Conservation (phyloP, 306 rosid genomes). For the Vigna hirtella region DNA sequence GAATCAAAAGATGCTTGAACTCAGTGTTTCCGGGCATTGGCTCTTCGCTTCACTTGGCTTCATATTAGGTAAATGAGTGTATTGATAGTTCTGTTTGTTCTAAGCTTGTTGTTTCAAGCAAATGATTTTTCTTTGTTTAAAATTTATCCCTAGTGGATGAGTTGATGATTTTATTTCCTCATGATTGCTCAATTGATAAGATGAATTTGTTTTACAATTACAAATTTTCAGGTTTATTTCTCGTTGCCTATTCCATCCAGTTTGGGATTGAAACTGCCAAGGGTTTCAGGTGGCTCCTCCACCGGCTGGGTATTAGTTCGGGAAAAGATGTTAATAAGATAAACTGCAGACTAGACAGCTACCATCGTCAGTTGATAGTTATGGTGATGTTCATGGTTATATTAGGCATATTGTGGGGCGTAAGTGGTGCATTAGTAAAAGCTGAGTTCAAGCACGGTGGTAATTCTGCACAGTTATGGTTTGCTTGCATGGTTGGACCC, state of each 20-base stretch:
- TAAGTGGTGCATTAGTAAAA: conserved; percentile 54
- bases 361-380: conserved; percentile 53
- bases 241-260: conserved; percentile 65
- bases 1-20: conserved; percentile 95
- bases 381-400: conserved; percentile 48
- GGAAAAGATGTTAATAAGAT: conserved; percentile 43
- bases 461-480: conserved; percentile 67
- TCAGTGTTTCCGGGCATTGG: conserved; percentile 73
- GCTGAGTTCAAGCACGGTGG: conserved; percentile 57
- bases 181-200: conserved; percentile 27
- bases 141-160: background rate
- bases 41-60: conserved; percentile 68
- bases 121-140: background rate
- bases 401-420: conserved; percentile 35
- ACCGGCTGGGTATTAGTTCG: conserved; percentile 39
- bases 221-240: conserved; percentile 71
- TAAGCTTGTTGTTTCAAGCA: background rate
- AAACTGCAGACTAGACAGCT: conserved; percentile 57
- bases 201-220: conserved; percentile 5
- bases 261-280: conserved; percentile 82
- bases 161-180: background rate
- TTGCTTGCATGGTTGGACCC: conserved; percentile 90
- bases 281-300: conserved; percentile 70
- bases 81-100: background rate
- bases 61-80: conserved; percentile 61